Evolutionary conservation across 352 stramenopile species (phyloP), one percentile per base, ranked within the genome.

Genomic region (Pilasporangium apinafurcum): DNA sequence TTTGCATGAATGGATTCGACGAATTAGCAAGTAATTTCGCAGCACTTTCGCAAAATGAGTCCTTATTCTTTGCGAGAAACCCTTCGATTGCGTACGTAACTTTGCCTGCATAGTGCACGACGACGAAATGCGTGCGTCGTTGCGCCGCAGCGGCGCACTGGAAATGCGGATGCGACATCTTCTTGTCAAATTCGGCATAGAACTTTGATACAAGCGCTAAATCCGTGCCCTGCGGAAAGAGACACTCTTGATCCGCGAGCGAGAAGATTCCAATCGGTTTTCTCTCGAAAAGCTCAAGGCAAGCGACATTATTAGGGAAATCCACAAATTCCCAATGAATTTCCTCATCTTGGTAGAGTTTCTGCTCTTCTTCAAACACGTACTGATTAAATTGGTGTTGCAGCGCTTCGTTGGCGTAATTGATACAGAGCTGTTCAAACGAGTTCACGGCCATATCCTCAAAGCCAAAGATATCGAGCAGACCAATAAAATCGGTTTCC

Each of bases 1-100:
- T 65, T 46, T 89, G 72, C 14, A 86, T 71, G 10, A 89, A 64
- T n/a, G 68, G 54, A 25, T 76, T 85, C 9, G 57, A 65, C 9
- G 72, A 86, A 20, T 54, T 64, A 8, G 66, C 59, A 20, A 87
- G 55, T 39, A 91, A 49, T 44, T 69, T 41, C 13, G 64, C 66
- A 5, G 69, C 74, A 36, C 63, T 86, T 51, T 89, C 71, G 42
- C 79, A 84, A 33, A 95, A 86, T 18, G 80, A 71, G 58, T 96
- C 86, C 53, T 92, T 95, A 63, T 96, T 96, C 64, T 96, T 96
- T n/a, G 71, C 78, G 4, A 89, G 59, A 34, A 96, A 96, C 0
- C 79, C 82, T 7, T 92, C 68, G 20, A 76, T 53, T 0, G 68
- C 73, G 59, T 96, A 96, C 10, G 56, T 75, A 20, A 96, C 83